These are phyloP conservation scores for Diaporthe australafricana DNA, from an alignment of 2,329 filamentous ascomycete genomes.

Conservation along the genomic window DNA sequence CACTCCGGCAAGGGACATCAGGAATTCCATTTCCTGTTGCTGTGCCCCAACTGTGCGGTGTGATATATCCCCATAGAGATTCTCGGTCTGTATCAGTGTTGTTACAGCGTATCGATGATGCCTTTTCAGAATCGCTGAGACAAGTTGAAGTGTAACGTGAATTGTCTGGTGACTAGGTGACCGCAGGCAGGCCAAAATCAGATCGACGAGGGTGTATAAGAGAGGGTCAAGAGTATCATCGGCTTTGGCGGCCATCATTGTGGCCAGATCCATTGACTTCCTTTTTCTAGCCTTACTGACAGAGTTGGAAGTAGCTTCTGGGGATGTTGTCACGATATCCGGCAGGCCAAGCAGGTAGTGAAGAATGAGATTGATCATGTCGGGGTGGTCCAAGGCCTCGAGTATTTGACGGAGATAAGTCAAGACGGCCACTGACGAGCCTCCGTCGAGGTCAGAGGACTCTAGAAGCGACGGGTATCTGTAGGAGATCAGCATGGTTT, in stretches of 20 bases:
- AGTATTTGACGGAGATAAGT: slow-evolving; percentile 93
- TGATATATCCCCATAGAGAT: slow-evolving; percentile 63
- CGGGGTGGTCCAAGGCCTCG: slow-evolving; percentile 90
- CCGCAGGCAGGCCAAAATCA: slow-evolving; percentile 85
- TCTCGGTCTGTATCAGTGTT: slow-evolving; percentile 77
- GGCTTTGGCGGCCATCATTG: slow-evolving; percentile 79
- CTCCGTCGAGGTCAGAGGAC: slow-evolving; percentile 96
- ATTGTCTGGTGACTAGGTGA: slow-evolving; percentile 91
- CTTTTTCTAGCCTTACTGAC: slow-evolving; percentile 80
- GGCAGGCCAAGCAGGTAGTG: slow-evolving; percentile 90
- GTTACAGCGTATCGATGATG: slow-evolving; percentile 89
- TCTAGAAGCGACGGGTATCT: slow-evolving; percentile 96
- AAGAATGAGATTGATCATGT: slow-evolving; percentile 93
- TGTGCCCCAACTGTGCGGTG: slow-evolving; percentile 79
- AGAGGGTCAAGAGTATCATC: slow-evolving; percentile 82
- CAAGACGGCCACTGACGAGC: slow-evolving; percentile 94
- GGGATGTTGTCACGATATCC: slow-evolving; percentile 58
- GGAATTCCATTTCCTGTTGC: slow-evolving; percentile 78
- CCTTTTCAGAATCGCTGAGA: slow-evolving; percentile 86
- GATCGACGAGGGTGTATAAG: slow-evolving; percentile 92
- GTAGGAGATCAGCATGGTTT: slow-evolving; percentile 34
- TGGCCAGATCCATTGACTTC: slow-evolving; percentile 89
- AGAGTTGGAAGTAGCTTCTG: slow-evolving; percentile 57
- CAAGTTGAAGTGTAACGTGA: slow-evolving; percentile 86
- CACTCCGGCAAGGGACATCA: slow-evolving; percentile 75